Base-by-base conservation (phyloP, 371 early-diverging fungal genomes). In the Syncephalastrum sp. region DNA sequence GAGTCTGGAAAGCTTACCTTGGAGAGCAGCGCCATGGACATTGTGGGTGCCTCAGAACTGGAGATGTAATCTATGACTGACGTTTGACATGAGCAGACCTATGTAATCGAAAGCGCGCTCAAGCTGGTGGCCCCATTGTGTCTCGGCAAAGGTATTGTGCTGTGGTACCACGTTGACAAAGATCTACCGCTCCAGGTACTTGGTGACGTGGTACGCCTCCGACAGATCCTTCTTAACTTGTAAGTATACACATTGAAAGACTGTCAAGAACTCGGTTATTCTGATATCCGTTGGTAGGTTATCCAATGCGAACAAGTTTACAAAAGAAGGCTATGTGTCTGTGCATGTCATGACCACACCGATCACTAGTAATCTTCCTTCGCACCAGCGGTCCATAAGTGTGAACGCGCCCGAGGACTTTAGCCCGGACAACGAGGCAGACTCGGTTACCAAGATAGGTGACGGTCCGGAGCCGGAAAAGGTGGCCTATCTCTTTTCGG, bases 1-100 rank as follows among this genome's bases (percentile, higher is more conserved):
- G 85, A 84, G 58, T 75, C 82, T 19, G 81, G 79, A 4, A 78
- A 82, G 47, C 54, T 84, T 5, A 66, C 63, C 1, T 61, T 84
- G 42, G 74, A 77, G 29, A 59, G 53, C 6, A 63, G 63, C 3
- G 43, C 61, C 4, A 59, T 82, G 48, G 72, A 76, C 33, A 47
- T 82, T 56, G 64, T 59, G 55, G 2, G 17, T 8, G 8, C 15
- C 6, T 23, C 15, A 17, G 46, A 7, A 3, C 1, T 17, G 4
- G 13, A 50, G 24, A 10, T 45, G 14, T n/a, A 14, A 15, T 53
- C 25, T 47, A 3, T 47, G 13, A 13, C 21, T 16, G 16, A 24
- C 29, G 13, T 12, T 33, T 16, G 16, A 24, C 29, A 19, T n/a
- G 24, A 5, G 5, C 49, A 64, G 47, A 69, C 67, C 10, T 74